phyloP scores from a whole-genome alignment of 176 grass and related monocot species.

The Bothriochloa decipiens region DNA sequence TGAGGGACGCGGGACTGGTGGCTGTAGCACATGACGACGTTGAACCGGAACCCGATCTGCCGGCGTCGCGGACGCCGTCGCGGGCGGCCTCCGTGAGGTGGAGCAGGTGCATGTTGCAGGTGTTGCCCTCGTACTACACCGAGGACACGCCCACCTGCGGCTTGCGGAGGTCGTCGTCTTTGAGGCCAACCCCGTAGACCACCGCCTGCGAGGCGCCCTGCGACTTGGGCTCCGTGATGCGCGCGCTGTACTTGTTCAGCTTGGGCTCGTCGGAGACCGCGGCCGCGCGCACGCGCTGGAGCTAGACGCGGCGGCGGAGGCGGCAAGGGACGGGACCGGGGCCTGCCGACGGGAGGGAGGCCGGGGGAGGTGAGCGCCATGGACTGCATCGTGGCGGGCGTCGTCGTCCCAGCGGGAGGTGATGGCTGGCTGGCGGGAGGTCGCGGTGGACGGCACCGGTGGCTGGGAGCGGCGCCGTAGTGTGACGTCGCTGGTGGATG shows the following conservation, averaged over 20 bases:
- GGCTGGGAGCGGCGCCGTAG: no score
- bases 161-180: slow-evolving; percentile 79
- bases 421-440: no score
- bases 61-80: slow-evolving; percentile 76
- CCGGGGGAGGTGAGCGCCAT: slow-evolving; percentile 52
- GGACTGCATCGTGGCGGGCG: slow-evolving; percentile 75
- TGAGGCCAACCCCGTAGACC: slow-evolving; percentile 94
- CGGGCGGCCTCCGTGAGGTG: slow-evolving; percentile 76
- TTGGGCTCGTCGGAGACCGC: slow-evolving; percentile 53
- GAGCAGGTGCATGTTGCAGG: slow-evolving; percentile 99
- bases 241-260: slow-evolving; percentile 89
- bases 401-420: no score
- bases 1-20: slow-evolving; percentile 93
- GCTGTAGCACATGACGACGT: slow-evolving; percentile 98
- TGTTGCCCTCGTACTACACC: slow-evolving; percentile 98
- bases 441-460: no score
- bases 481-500: no score
- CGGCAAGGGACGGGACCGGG: not conserved
- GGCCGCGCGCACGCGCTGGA: slow-evolving; percentile 45
- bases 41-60: slow-evolving; percentile 91
- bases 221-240: slow-evolving; percentile 96
- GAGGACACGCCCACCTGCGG: slow-evolving; percentile 97
- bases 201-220: slow-evolving; percentile 95
- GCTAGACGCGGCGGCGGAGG: no score
- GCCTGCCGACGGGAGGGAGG: slow-evolving; percentile 16